A percentile compares a stretch with the other conserved stretches of the same genome.
Evolutionary conservation across 345 rosid species (phyloP).

Genomic region (Durio zibethinus): DNA sequence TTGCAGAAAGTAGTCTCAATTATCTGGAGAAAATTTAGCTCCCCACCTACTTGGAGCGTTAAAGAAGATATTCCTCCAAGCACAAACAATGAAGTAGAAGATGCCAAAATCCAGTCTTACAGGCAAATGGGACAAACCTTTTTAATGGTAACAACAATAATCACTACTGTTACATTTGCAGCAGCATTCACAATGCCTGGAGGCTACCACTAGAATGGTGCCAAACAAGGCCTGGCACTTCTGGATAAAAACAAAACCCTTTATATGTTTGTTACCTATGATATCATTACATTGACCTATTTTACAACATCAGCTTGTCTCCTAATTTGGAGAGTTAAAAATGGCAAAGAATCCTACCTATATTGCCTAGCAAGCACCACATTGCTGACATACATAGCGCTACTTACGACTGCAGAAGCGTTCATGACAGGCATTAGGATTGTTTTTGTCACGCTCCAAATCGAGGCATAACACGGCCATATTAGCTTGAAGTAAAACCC

Average conservation of each 20-base stretch:
- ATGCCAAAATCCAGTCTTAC: not conserved
- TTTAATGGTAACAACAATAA: not conserved
- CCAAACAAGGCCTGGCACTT: not conserved
- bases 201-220: not conserved
- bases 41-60: not conserved
- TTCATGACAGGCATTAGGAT: not conserved
- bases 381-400: not conserved
- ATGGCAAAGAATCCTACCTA: not conserved
- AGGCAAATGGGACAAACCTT: not conserved
- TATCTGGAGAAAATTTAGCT: not conserved
- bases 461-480: no score
- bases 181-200: not conserved
- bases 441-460: no score
- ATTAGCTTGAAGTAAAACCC: no score
- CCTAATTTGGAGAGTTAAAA: not conserved
- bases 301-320: not conserved
- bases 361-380: not conserved
- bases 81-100: not conserved
- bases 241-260: not conserved
- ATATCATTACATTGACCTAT: not conserved
- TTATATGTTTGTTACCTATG: not conserved
- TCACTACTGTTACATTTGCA: not conserved
- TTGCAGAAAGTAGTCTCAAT: no score
- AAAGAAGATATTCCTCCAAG: not conserved
- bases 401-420: not conserved